Conservation (phyloP, 441 rosid species). For the Eutrema salsugineum region DNA sequence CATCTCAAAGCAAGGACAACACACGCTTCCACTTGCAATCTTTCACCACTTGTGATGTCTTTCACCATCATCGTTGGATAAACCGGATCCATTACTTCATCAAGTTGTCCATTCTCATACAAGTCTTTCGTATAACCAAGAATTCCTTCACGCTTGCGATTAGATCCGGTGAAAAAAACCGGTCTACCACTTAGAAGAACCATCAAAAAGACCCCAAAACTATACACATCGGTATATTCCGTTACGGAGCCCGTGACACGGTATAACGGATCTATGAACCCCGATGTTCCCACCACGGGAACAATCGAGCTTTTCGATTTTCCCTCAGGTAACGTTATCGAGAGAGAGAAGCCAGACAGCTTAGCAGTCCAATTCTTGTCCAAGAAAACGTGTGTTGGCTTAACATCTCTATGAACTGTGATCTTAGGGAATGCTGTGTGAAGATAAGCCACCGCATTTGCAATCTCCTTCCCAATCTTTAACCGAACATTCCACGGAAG, state of each 20-base stretch:
- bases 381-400: constrained; percentile 23
- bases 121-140: neutral
- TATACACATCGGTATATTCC: constrained; percentile 39
- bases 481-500: constrained; percentile 12
- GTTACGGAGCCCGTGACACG: neutral
- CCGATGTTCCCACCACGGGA: neutral
- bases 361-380: constrained; percentile 28
- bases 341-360: constrained; percentile 27
- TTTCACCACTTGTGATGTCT: neutral
- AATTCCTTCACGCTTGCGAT: neutral
- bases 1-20: neutral
- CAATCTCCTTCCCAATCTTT: constrained; percentile 19
- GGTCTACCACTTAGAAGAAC: constrained; percentile 29
- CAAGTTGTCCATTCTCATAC: neutral
- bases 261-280: constrained; percentile 23
- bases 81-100: neutral
- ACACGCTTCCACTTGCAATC: neutral
- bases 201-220: constrained; percentile 33
- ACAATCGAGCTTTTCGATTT: neutral
- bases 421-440: constrained; percentile 37
- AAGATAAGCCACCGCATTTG: constrained; percentile 34
- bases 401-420: constrained; percentile 30
- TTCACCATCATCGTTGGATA: neutral
- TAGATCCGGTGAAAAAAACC: neutral
- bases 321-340: constrained; percentile 29